These are phyloP conservation scores for Trapa bicornis DNA, from an alignment of 345 rosid genomes.

Conservation along the genomic window DNA sequence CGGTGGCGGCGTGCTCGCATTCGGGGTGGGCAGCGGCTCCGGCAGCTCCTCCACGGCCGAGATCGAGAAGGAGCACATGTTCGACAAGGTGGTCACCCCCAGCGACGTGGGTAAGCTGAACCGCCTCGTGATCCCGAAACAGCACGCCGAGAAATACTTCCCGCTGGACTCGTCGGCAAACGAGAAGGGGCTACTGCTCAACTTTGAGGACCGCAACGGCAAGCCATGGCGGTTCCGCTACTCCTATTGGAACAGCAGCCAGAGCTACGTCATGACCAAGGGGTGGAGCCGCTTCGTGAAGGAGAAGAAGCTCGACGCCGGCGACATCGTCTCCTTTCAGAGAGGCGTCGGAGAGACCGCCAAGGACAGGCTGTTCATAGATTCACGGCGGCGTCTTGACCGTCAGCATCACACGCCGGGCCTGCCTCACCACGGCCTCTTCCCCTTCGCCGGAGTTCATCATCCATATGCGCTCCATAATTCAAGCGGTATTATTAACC, in stretches of 20 bases:
- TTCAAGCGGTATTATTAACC: conserved; percentile 1
- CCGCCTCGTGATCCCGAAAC: conserved; percentile 48
- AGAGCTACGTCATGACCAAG: conserved; percentile 94
- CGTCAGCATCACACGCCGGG: conserved; percentile 18
- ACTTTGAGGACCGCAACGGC: conserved; percentile 70
- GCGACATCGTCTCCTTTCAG: conserved; percentile 80
- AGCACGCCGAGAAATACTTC: conserved; percentile 70
- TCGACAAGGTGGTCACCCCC: conserved; percentile 54
- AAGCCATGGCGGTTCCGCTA: conserved; percentile 80
- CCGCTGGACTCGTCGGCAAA: conserved; percentile 61
- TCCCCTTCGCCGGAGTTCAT: conserved; percentile 12
- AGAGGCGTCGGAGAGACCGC: conserved; percentile 51
- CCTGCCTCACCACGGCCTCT: conserved; percentile 15
- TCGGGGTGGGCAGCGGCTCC: conserved; percentile 5
- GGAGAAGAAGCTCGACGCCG: conserved; percentile 87
- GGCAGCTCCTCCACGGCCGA: conserved; percentile 4
- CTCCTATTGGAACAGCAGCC: conserved; percentile 95
- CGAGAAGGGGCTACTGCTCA: conserved; percentile 71
- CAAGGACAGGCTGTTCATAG: conserved; percentile 55
- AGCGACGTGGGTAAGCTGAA: conserved; percentile 62
- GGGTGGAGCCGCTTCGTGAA: conserved; percentile 96
- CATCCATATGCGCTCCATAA: conserved; percentile 11
- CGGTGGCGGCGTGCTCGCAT: not conserved
- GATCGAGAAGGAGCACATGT: conserved; percentile 41
- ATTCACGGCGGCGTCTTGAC: conserved; percentile 65